Base-by-base conservation (phyloP, 345 rosid genomes). In the Hibiscus tridactylites region DNA sequence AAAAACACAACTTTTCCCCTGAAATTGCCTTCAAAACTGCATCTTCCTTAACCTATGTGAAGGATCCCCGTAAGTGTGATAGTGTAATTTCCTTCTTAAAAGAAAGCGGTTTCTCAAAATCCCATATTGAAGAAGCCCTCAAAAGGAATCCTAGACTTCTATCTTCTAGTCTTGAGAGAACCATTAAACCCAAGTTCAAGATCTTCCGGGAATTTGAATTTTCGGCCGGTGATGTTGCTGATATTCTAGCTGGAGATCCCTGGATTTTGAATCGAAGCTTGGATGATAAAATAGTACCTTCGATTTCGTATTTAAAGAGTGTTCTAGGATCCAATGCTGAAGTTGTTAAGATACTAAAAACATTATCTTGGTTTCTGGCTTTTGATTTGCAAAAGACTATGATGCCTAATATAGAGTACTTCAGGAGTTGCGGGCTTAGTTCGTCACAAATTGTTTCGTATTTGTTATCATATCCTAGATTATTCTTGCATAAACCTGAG, bases 141-240 rank as follows among this genome's bases (percentile, higher is more conserved):
- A 26, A n/a, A 49, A 80, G 6, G 13, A 37, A 1, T 46, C 84
- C 81, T 10, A 6, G 0, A 0, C 9, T 76, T 52, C 82, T 83
- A 29, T 15, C 24, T 26, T 29, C 68, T 31, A 73, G 60, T 35
- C 15, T 78, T 11, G 80, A 75, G 49, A 57, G 16, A 16, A 56
- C 54, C 10, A 21, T 83, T 61, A 76, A 76, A 56, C 83, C 85
- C 35, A 82, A 79, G 46, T 50, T 79, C 73, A 37, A 78, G 62
- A 31, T 72, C 39, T 78, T 80, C 68, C 71, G 33, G 6, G 81
- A 76, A 8, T 66, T 70, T 10, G 84, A 81, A 3, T 77, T 79
- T 57, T 35, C 76, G 0, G 3, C 49, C 0, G 1, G 2, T 2
- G 81, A 81, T 13, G 9, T 77, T 66, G 70, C 60, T 28, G 73